Evolutionary conservation across 805 yeast species (phyloP).

Genomic region (Yamadazyma olivae): DNA sequence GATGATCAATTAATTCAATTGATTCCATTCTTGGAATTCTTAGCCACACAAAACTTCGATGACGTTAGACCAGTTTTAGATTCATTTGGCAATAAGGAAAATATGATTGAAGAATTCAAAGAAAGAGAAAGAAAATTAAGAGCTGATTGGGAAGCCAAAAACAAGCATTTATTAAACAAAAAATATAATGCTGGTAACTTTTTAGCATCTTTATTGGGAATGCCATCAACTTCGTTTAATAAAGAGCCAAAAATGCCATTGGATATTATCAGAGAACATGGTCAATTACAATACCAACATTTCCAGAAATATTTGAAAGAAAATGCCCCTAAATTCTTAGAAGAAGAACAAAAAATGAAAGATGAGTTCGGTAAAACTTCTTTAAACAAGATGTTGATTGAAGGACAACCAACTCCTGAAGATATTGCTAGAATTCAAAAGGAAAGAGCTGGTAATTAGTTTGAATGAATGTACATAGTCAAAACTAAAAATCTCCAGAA

Average conservation of each 20-base stretch:
- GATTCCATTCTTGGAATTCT: slow-evolving; percentile 91
- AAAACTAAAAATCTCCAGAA: not conserved
- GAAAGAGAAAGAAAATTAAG: slow-evolving; percentile 76
- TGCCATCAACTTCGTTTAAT: slow-evolving; percentile 44
- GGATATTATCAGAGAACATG: slow-evolving; percentile 87
- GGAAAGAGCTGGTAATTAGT: slow-evolving; percentile 19
- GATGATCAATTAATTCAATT: slow-evolving; percentile 77
- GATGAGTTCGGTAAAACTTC: slow-evolving; percentile 81
- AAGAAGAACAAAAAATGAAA: slow-evolving; percentile 83
- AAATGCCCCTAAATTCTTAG: slow-evolving; percentile 64
- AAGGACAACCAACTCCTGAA: slow-evolving; percentile 77
- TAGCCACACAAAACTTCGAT: slow-evolving; percentile 80
- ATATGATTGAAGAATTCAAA: slow-evolving; percentile 76
- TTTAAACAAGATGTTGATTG: slow-evolving; percentile 78
- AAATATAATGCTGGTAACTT: slow-evolving; percentile 47
- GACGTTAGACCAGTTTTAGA: slow-evolving; percentile 88
- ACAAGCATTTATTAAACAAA: slow-evolving; percentile 32
- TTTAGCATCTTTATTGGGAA: slow-evolving; percentile 63
- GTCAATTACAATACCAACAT: slow-evolving; percentile 81
- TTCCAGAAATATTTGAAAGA: slow-evolving; percentile 63
- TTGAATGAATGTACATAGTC: slow-evolving; percentile 1
- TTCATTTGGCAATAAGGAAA: slow-evolving; percentile 63
- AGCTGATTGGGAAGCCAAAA: slow-evolving; percentile 61
- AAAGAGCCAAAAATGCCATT: slow-evolving; percentile 72
- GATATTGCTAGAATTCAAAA: slow-evolving; percentile 47